phyloP scores from a whole-genome alignment of 2,329 filamentous ascomycete species.

The Fusarium abutilonis region DNA sequence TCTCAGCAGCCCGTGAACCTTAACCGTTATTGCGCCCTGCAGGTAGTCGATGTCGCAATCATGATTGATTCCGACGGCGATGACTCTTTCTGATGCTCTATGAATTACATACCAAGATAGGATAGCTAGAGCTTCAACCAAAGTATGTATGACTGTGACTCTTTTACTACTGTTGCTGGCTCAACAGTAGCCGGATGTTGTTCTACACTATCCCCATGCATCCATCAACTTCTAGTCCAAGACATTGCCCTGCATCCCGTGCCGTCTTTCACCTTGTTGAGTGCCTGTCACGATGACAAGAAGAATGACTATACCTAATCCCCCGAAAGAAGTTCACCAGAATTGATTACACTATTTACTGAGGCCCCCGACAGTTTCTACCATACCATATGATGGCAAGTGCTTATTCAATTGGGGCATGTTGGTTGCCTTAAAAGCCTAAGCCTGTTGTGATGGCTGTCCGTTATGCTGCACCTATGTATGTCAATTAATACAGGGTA shows the following conservation, averaged over 20 bases:
- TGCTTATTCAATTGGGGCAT: slow-evolving; percentile 4
- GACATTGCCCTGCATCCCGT: slow-evolving; percentile 36
- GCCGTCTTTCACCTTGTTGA: slow-evolving; percentile 21
- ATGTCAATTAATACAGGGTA: slow-evolving; percentile 1
- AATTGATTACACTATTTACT: slow-evolving; percentile 13
- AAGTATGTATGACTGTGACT: slow-evolving; percentile 17
- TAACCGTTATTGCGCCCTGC: slow-evolving; percentile 28
- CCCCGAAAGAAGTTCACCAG: slow-evolving; percentile 1
- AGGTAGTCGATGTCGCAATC: slow-evolving; percentile 22
- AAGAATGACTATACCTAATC: slow-evolving; percentile 26
- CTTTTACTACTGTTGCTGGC: slow-evolving; percentile 15
- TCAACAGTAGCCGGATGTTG: slow-evolving; percentile 5
- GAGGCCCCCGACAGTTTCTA: slow-evolving; percentile 18
- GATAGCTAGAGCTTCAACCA: slow-evolving; percentile 2
- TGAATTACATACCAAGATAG: slow-evolving; percentile 16
- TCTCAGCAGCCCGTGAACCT: slow-evolving; percentile 37
- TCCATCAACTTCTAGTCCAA: slow-evolving; percentile 10
- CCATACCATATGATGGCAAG: neutral
- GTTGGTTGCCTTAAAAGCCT: slow-evolving; percentile 4
- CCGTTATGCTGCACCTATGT: slow-evolving; percentile 8
- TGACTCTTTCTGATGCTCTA: slow-evolving; percentile 30
- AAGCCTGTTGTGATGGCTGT: slow-evolving; percentile 12
- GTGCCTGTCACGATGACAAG: slow-evolving; percentile 34
- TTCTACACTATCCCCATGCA: slow-evolving; percentile 18
- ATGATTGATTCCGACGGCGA: slow-evolving; percentile 23